Evolutionary conservation across 192 early-diverging fungal genomes (phyloP).

Genomic region (Pecoramyces ruminantium): DNA sequence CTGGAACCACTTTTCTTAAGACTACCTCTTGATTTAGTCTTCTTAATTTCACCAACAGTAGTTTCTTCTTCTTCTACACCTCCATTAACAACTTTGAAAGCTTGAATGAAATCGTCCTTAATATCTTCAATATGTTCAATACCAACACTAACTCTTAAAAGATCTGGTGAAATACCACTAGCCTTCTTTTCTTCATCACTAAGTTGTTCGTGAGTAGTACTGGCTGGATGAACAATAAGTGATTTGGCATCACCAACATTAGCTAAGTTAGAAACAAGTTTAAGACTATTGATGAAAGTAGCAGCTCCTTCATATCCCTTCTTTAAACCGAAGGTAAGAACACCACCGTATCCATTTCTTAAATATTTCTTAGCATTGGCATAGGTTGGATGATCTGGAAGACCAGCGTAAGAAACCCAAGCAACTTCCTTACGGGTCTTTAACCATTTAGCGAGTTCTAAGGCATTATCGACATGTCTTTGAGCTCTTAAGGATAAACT

Average conservation of each 20-base stretch:
- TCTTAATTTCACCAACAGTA: no score
- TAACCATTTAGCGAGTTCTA: conserved; percentile 66
- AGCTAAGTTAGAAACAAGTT: conserved; percentile 72
- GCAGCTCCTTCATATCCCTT: conserved; percentile 29
- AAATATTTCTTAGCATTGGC: conserved; percentile 69
- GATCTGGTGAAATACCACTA: conserved; percentile 60
- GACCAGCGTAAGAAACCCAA: conserved; percentile 81
- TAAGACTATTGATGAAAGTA: conserved; percentile 55
- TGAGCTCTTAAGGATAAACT: conserved; percentile 78
- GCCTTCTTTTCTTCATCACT: conserved; percentile 56
- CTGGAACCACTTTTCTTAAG: no score
- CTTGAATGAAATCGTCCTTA: no score
- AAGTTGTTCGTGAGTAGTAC: conserved; percentile 80
- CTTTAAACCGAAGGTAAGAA: conserved; percentile 57
- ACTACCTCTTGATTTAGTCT: no score
- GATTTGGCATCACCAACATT: conserved; percentile 88
- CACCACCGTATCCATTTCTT: conserved; percentile 65
- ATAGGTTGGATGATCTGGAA: conserved; percentile 60
- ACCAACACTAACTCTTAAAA: conserved; percentile 72
- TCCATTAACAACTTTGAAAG: no score
- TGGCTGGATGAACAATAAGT: conserved; percentile 65
- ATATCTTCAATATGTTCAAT: conserved; percentile 46
- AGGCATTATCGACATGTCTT: conserved; percentile 62
- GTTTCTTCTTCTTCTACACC: no score
- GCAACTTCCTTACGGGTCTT: conserved; percentile 46